Evolutionary conservation across 2,329 filamentous ascomycete genomes (phyloP).

Genomic region (Alternaria infectoria): DNA sequence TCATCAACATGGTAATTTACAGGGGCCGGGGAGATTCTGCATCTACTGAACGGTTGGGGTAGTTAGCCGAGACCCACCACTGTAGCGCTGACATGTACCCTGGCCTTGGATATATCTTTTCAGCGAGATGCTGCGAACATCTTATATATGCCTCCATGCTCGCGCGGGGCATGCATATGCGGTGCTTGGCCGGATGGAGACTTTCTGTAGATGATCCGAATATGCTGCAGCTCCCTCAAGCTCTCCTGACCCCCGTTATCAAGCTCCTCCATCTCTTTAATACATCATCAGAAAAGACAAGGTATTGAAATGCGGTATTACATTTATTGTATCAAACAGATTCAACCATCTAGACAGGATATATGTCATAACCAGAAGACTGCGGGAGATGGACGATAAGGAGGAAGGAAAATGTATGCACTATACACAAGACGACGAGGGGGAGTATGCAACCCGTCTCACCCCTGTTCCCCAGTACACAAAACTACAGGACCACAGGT

Average conservation of each 20-base stretch:
- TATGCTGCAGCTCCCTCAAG: neutral
- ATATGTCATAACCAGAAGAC: neutral
- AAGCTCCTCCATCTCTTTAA: too few relatives aligned
- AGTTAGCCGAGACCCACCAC: neutral
- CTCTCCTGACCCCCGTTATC: too few relatives aligned
- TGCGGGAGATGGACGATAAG: neutral
- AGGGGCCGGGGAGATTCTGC: neutral
- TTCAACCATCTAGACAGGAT: neutral
- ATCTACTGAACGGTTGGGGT: neutral
- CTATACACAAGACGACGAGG: neutral
- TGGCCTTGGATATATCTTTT: neutral
- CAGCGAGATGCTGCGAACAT: neutral
- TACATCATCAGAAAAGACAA: neutral
- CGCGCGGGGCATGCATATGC: neutral
- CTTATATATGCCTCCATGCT: neutral
- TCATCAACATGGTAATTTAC: neutral
- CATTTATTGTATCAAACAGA: neutral
- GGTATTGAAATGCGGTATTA: neutral
- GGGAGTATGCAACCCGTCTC: neutral
- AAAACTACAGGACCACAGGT: neutral
- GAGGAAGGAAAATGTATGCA: neutral
- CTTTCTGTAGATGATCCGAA: neutral
- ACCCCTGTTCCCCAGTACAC: neutral
- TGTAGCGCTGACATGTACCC: neutral
- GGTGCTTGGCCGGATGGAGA: neutral